These are phyloP conservation scores for Pseudocercospora fijiensis DNA, from an alignment of 2,329 filamentous ascomycete genomes.

Conservation along the genomic window DNA sequence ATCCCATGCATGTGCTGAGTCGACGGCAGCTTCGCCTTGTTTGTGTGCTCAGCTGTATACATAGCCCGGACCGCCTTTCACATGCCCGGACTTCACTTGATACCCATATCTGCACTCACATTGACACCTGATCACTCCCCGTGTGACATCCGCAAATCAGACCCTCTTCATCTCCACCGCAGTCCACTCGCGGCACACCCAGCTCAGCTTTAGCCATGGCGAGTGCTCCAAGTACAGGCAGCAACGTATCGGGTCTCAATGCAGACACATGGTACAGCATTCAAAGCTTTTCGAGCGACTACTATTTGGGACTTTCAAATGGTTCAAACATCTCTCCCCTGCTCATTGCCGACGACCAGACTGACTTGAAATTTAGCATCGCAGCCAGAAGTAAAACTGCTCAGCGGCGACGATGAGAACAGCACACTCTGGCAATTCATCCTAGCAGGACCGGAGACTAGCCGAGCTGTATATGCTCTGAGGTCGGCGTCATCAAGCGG, in stretches of 20 bases:
- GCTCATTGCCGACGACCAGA: neutral
- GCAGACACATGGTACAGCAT: slow-evolving; percentile 16
- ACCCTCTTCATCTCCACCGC: neutral
- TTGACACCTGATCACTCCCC: neutral
- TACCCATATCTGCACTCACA: neutral
- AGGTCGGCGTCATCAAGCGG: slow-evolving; percentile 11
- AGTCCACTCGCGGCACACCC: neutral
- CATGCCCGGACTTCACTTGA: neutral
- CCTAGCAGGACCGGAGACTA: slow-evolving; percentile 10
- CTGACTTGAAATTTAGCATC: neutral
- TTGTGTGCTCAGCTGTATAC: slow-evolving; percentile 2
- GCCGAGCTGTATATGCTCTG: slow-evolving; percentile 15
- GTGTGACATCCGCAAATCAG: neutral
- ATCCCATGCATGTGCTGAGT: neutral
- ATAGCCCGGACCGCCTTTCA: neutral
- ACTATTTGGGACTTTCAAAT: slow-evolving; percentile 14
- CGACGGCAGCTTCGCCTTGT: neutral
- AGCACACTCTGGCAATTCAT: slow-evolving; percentile 15
- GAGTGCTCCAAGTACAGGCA: neutral
- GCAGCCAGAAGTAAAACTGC: slow-evolving; percentile 1
- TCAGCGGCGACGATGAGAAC: slow-evolving; percentile 11
- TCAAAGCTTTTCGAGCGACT: slow-evolving; percentile 15
- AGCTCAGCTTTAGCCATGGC: neutral
- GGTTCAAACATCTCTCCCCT: neutral
- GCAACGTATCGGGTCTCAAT: neutral